These are phyloP conservation scores for Centrapalus pauciflorus DNA, from an alignment of 129 eudicot genomes.

Conservation along the genomic window DNA sequence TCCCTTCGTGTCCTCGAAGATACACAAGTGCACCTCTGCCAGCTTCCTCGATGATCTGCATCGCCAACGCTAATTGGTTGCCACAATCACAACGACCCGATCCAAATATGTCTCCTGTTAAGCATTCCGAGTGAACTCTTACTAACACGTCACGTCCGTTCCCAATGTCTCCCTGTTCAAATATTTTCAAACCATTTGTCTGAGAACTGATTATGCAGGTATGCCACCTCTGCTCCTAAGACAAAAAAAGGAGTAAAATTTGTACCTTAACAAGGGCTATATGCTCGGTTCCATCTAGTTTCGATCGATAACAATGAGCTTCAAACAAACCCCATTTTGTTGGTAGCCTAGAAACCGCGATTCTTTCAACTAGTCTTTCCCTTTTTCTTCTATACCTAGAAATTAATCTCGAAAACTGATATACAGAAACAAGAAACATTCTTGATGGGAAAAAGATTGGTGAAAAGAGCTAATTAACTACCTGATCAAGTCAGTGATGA, in stretches of 20 bases:
- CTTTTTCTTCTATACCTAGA: slow-evolving; percentile 79
- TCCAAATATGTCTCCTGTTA: slow-evolving; percentile 92
- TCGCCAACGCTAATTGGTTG: slow-evolving; percentile 72
- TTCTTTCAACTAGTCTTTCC: slow-evolving; percentile 73
- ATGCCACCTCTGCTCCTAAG: neutral
- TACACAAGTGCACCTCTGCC: slow-evolving; percentile 83
- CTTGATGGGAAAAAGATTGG: neutral
- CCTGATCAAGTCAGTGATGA: slow-evolving; percentile 86
- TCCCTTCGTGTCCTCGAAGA: slow-evolving; percentile 94
- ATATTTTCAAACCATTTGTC: neutral
- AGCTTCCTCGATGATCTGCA: slow-evolving; percentile 69
- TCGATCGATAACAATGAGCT: slow-evolving; percentile 61
- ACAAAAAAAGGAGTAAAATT: no score
- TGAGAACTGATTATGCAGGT: no score
- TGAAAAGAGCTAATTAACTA: neutral
- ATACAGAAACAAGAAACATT: neutral
- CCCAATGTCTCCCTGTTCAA: slow-evolving; percentile 74
- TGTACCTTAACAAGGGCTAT: slow-evolving; percentile 70
- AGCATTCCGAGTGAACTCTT: slow-evolving; percentile 92
- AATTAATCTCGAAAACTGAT: neutral
- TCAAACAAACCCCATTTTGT: slow-evolving; percentile 72
- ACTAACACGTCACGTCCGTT: slow-evolving; percentile 77
- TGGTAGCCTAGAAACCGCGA: slow-evolving; percentile 58
- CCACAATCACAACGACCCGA: slow-evolving; percentile 94
- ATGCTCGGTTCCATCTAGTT: slow-evolving; percentile 77